Evolutionary conservation across 768 basidiomycete genomes (phyloP).

Genomic region (Rubroboletus pulcherrimus): DNA sequence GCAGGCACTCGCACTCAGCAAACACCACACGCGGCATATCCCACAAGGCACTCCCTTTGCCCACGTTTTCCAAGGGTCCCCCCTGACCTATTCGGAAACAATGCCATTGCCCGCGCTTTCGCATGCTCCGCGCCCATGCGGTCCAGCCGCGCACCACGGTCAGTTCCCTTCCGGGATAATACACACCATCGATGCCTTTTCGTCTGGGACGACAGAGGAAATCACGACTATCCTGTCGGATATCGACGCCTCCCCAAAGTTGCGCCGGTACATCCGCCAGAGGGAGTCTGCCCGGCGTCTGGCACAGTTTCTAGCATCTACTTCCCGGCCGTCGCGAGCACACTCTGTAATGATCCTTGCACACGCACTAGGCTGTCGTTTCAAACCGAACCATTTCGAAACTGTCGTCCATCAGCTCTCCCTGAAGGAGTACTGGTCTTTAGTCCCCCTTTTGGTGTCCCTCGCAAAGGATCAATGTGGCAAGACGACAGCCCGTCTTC

Average conservation of each 20-base stretch:
- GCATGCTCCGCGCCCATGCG: background rate
- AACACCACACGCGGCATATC: constrained; percentile 1
- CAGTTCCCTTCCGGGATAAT: constrained; percentile 25
- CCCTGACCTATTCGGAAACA: background rate
- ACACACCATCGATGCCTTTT: constrained; percentile 25
- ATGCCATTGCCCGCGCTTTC: background rate
- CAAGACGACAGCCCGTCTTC: constrained; percentile 48
- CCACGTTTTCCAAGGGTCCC: background rate
- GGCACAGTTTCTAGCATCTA: constrained; percentile 33
- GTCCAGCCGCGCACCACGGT: constrained; percentile 1
- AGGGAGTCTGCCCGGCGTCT: constrained; percentile 31
- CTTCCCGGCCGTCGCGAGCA: constrained; percentile 38
- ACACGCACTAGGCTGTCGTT: constrained; percentile 43
- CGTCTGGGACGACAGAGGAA: constrained; percentile 15
- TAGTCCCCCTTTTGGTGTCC: constrained; percentile 45
- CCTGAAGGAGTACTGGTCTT: constrained; percentile 44
- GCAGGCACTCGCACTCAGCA: constrained; percentile 18
- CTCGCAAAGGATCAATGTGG: constrained; percentile 49
- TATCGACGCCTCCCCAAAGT: constrained; percentile 22
- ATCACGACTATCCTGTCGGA: constrained; percentile 4
- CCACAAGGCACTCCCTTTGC: constrained; percentile 1
- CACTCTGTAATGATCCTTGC: constrained; percentile 46
- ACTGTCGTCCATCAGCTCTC: constrained; percentile 49
- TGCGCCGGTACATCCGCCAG: constrained; percentile 30
- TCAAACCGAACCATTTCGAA: constrained; percentile 59